phyloP scores from a whole-genome alignment of 768 basidiomycete species.

The Omphalotus guepiniiformis region DNA sequence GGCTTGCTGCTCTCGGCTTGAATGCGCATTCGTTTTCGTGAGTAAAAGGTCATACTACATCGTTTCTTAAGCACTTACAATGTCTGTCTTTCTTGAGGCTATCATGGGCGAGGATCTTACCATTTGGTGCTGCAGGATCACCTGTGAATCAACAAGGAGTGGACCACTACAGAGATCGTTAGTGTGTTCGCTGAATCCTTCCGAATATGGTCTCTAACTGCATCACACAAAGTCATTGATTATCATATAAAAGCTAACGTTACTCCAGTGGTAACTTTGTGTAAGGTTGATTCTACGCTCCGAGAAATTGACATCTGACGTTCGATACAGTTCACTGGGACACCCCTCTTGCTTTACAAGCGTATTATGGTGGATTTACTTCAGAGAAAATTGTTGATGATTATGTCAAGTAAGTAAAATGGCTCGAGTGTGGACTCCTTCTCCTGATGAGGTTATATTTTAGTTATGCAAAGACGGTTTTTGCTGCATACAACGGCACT shows the following conservation, averaged over 20 bases:
- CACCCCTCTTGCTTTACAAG: conserved; percentile 41
- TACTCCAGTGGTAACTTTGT: conserved; percentile 46
- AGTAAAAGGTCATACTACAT: not conserved
- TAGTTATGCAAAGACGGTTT: conserved; percentile 47
- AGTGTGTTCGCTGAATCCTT: conserved; percentile 19
- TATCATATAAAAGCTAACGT: conserved; percentile 38
- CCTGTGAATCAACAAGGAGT: conserved; percentile 46
- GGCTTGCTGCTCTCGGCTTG: conserved; percentile 45
- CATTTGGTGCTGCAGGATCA: conserved; percentile 44
- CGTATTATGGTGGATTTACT: conserved; percentile 48
- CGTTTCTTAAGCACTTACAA: not conserved
- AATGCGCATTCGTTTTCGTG: conserved; percentile 53
- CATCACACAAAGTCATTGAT: conserved; percentile 34
- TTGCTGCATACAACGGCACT: conserved; percentile 42
- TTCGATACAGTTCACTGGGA: conserved; percentile 42
- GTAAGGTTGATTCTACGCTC: conserved; percentile 23
- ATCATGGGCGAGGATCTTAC: conserved; percentile 49
- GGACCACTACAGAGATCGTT: conserved; percentile 41
- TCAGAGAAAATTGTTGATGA: conserved; percentile 42
- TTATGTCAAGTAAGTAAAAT: conserved; percentile 40
- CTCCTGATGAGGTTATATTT: too few species aligned
- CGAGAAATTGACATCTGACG: not conserved
- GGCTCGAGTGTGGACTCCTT: too few species aligned
- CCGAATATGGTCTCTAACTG: not conserved
- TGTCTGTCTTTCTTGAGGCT: conserved; percentile 25